Evolutionary conservation across 2,329 filamentous ascomycete species (phyloP).

Genomic region (Acrocalymma vagum): DNA sequence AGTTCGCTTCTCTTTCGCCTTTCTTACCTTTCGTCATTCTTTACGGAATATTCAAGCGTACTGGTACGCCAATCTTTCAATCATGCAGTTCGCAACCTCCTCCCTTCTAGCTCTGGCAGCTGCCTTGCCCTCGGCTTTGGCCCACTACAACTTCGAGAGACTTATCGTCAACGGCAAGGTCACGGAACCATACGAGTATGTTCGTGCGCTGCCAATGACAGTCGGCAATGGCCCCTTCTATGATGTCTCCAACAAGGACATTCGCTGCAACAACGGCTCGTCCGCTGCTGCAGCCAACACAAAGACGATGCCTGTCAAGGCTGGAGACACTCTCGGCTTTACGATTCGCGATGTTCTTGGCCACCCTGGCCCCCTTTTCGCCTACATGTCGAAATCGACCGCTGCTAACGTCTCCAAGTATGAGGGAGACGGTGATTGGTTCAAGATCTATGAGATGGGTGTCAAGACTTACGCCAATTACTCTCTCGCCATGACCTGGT

Average conservation of each 20-base stretch:
- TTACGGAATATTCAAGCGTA: too few relatives aligned
- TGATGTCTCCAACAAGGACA: conserved; percentile 14
- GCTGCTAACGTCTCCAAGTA: conserved; percentile 9
- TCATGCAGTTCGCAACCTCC: conserved; percentile 2
- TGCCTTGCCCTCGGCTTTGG: conserved; percentile 3
- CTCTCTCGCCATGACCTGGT: conserved; percentile 10
- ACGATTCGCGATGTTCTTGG: conserved; percentile 5
- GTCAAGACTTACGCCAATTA: conserved; percentile 7
- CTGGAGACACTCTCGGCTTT: conserved; percentile 19
- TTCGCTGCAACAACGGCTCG: conserved; percentile 18
- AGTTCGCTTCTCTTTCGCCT: too few relatives aligned
- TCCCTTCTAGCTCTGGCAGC: conserved; percentile 6
- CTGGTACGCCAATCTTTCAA: conserved; percentile 1
- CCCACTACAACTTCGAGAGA: conserved; percentile 5
- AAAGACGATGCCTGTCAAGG: conserved; percentile 6
- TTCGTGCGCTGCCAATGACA: conserved; percentile 23
- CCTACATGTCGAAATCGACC: conserved; percentile 27
- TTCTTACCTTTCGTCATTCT: too few relatives aligned
- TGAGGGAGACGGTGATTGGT: conserved; percentile 22
- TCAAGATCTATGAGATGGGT: conserved; percentile 20
- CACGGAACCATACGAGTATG: conserved; percentile 16
- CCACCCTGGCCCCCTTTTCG: conserved; percentile 22
- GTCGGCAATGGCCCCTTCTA: conserved; percentile 22
- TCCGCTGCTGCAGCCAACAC: conserved; percentile 4
- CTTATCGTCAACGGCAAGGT: conserved; percentile 5